phyloP scores from a whole-genome alignment of 257 asterid genomes.

The Thymus mandschuricus region DNA sequence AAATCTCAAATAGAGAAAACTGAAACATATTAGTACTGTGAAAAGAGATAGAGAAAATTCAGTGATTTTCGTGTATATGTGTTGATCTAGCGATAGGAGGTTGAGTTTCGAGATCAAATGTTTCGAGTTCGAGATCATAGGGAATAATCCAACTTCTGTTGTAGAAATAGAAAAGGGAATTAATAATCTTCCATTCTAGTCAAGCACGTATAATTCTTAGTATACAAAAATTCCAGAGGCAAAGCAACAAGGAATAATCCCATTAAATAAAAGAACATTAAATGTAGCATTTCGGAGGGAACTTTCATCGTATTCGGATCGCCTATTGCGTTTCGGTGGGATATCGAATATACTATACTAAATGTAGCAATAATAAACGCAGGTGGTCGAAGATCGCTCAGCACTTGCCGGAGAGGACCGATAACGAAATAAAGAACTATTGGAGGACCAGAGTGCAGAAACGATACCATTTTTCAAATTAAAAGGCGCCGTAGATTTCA shows the following conservation, averaged over 20 bases:
- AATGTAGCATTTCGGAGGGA: neutral
- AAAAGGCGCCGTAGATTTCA: no score
- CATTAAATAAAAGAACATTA: neutral
- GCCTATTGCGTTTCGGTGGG: no score
- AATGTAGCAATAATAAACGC: neutral
- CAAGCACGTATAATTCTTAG: conserved; percentile 50
- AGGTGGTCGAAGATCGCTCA: conserved; percentile 92
- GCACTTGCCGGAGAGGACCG: conserved; percentile 81
- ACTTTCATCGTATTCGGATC: no score
- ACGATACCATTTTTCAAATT: conserved; percentile 17
- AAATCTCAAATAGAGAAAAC: no score
- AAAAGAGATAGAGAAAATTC: no score
- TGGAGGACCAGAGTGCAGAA: conserved; percentile 94
- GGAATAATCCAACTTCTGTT: conserved; percentile 46
- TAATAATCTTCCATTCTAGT: conserved; percentile 17
- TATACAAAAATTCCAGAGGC: conserved; percentile 32
- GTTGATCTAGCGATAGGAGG: no score
- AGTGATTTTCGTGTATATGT: no score
- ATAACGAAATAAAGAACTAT: conserved; percentile 83
- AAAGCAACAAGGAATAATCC: conserved; percentile 33
- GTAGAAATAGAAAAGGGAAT: neutral
- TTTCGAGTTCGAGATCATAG: conserved; percentile 22
- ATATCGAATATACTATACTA: neutral
- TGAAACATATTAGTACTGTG: no score
- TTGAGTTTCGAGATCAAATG: no score